Conservation (phyloP, 768 basidiomycete genomes). For the Kwoniella botswanensis region DNA sequence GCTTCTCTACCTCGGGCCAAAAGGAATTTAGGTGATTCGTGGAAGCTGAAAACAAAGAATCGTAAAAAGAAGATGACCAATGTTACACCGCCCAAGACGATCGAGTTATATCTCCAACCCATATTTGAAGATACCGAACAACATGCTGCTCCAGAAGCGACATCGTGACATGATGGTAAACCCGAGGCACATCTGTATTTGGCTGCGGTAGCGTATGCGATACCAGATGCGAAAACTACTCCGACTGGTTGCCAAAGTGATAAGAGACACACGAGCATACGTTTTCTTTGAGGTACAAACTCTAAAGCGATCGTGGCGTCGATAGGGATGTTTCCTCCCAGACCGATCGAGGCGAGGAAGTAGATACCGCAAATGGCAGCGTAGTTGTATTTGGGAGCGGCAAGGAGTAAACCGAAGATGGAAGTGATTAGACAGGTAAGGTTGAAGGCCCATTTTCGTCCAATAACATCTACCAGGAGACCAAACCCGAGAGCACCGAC, state of each 20-base stretch:
- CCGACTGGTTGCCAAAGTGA: constrained; percentile 62
- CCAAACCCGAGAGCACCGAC: constrained; percentile 57
- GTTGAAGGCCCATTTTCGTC: constrained; percentile 59
- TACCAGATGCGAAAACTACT: constrained; percentile 63
- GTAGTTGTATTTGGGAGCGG: constrained; percentile 59
- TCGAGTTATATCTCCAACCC: constrained; percentile 69
- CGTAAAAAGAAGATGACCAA: constrained; percentile 66
- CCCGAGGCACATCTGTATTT: constrained; percentile 63
- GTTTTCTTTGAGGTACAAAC: constrained; percentile 48
- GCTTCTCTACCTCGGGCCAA: constrained; percentile 66
- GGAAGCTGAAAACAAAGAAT: constrained; percentile 66
- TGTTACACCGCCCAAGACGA: constrained; percentile 60
- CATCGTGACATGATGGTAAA: constrained; percentile 42
- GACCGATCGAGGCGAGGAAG: constrained; percentile 51
- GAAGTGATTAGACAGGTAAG: constrained; percentile 58
- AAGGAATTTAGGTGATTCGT: constrained; percentile 70
- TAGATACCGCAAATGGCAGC: constrained; percentile 57
- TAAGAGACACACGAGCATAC: constrained; percentile 64
- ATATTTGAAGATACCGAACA: constrained; percentile 65
- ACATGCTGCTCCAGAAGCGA: constrained; percentile 56
- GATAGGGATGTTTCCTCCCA: constrained; percentile 60
- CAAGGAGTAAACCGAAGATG: constrained; percentile 58
- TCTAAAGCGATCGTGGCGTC: constrained; percentile 58
- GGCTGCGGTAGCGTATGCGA: constrained; percentile 67
- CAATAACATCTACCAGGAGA: constrained; percentile 57